These are phyloP conservation scores for Leccinum rimulosum DNA, from an alignment of 768 basidiomycete genomes.

Conservation along the genomic window DNA sequence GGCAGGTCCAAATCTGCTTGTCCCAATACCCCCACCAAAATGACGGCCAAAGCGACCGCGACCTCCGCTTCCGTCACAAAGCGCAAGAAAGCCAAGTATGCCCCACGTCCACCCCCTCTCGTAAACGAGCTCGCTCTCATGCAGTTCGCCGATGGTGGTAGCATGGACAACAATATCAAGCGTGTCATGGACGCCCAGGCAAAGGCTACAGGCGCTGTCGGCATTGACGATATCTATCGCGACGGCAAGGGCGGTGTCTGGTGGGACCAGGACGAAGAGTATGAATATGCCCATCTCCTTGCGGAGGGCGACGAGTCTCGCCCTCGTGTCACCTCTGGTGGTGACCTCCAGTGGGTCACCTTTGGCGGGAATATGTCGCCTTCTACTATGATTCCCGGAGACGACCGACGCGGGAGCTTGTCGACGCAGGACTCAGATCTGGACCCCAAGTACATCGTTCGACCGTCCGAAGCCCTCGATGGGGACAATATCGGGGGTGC, in stretches of 20 bases:
- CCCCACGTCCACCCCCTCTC: constrained; percentile 46
- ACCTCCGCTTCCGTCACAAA: constrained; percentile 38
- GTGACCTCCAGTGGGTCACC: constrained; percentile 44
- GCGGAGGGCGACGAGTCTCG: constrained; percentile 33
- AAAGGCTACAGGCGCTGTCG: constrained; percentile 35
- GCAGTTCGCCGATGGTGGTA: constrained; percentile 69
- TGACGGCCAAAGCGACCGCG: constrained; percentile 16
- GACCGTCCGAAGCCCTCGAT: constrained; percentile 30
- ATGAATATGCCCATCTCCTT: constrained; percentile 65
- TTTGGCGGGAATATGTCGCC: constrained; percentile 34
- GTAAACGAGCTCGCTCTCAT: constrained; percentile 65
- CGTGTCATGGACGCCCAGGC: constrained; percentile 57
- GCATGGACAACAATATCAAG: constrained; percentile 50
- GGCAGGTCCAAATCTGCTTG: constrained; percentile 36
- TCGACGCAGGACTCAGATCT: constrained; percentile 56
- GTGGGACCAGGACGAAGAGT: constrained; percentile 70
- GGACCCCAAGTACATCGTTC: constrained; percentile 48
- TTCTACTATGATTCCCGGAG: constrained; percentile 10
- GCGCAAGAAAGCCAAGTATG: constrained; percentile 54
- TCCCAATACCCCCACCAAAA: constrained; percentile 27
- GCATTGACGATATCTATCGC: constrained; percentile 52
- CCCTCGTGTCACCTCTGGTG: constrained; percentile 14
- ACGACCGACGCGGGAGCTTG: constrained; percentile 42
- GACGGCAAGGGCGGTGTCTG: constrained; percentile 64
- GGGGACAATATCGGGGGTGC: constrained; percentile 36